phyloP scores from a whole-genome alignment of 768 basidiomycete genomes.

The Calocera viscosa region DNA sequence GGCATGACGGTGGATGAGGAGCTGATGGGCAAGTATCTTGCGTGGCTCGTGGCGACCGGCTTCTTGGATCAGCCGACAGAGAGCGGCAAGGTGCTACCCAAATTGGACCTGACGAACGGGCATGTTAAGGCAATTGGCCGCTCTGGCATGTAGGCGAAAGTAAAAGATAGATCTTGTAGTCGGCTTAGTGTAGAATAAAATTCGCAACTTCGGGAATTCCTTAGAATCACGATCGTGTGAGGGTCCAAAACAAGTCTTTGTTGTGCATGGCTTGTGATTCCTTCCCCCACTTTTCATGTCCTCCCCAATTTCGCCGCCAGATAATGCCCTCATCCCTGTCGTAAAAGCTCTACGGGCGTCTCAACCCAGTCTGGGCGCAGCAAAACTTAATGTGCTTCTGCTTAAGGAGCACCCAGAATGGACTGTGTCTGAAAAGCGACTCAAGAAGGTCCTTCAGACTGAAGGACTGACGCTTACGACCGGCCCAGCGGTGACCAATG shows the following conservation, averaged over 20 bases:
- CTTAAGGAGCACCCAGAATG: slow-evolving; percentile 50
- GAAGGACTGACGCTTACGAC: slow-evolving; percentile 37
- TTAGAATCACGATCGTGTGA: neutral
- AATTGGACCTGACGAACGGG: neutral
- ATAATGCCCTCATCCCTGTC: slow-evolving; percentile 48
- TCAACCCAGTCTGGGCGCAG: slow-evolving; percentile 54
- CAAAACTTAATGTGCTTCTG: slow-evolving; percentile 56
- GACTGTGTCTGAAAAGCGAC: slow-evolving; percentile 74
- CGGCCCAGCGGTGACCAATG: slow-evolving; percentile 12
- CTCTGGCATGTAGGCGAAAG: neutral
- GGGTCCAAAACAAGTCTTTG: neutral
- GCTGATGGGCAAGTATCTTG: slow-evolving; percentile 75
- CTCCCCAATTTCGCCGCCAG: slow-evolving; percentile 34
- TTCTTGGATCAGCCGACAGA: slow-evolving; percentile 53
- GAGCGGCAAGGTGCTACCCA: slow-evolving; percentile 10
- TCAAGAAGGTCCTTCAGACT: slow-evolving; percentile 54
- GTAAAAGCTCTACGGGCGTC: slow-evolving; percentile 42
- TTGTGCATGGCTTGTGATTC: neutral
- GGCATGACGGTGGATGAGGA: slow-evolving; percentile 55
- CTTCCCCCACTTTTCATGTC: neutral
- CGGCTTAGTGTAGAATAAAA: neutral
- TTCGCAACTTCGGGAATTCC: neutral
- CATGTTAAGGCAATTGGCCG: slow-evolving; percentile 1
- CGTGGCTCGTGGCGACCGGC: slow-evolving; percentile 78
- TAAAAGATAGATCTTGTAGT: neutral